Evolutionary conservation across 257 asterid species (phyloP), one percentile per base, ranked within the genome.

Genomic region (Osmanthus fragrans): DNA sequence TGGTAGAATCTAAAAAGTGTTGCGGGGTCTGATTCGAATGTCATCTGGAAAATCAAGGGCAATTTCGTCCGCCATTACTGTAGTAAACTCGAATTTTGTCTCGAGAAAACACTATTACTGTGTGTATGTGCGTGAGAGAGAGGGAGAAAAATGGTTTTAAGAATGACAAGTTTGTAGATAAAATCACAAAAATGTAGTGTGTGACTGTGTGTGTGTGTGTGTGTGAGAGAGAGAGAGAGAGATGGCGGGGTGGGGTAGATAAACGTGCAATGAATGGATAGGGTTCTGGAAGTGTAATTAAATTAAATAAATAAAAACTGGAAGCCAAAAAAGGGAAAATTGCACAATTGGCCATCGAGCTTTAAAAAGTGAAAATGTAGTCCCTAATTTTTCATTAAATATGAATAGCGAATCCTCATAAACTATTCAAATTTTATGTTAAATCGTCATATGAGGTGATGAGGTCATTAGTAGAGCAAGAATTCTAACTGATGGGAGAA

Each of bases 251-350:
- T n/a, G n/a, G n/a, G n/a, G n/a, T n/a, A 34, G 49, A 29, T 29
- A 29, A 29, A 30, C 2, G 84, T 81, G 74, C 85, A 56, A 58
- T 45, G 33, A 86, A 76, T 88, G 92, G 94, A 91, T 91, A 88
- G 88, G 87, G 84, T 81, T 89, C 81, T 70, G 80, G 79, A 82
- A 60, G 79, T 68, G 85, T 68, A 83, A 84, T 74, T 54, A 45
- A 49, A 71, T 25, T 25, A 0, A 25, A 25, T 25, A 30, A 30
- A 30, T 30, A 1, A 40, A 40, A 40, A 40, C 15, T 49, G 34
- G 58, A 4, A 15, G 58, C n/a, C 58, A 49, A 49, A 16, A 49
- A 32, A 32, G 60, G 23, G 8, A 16, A 16, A 16, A 49, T 18
- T 49, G 60, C 60, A 49, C 60, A 49, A 16, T 16, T 49, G 60